Evolutionary conservation across 192 early-diverging fungal genomes (phyloP).

Genomic region (Mortierella claussenii): DNA sequence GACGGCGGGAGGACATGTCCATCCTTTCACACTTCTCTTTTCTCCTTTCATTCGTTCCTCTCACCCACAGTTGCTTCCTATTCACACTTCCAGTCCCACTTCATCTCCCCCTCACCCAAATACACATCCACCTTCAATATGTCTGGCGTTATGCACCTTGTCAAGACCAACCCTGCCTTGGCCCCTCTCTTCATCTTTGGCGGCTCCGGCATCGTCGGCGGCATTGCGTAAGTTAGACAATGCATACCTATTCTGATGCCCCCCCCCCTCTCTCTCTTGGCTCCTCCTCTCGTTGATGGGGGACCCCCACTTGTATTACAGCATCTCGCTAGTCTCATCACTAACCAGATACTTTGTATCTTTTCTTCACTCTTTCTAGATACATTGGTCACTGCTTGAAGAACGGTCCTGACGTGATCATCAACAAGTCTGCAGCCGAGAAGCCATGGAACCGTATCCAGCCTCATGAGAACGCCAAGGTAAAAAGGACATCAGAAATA

Average conservation of each 20-base stretch:
- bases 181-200: conserved; percentile 51
- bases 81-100: conserved; percentile 4
- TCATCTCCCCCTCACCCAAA: background rate
- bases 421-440: conserved; percentile 48
- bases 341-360: background rate
- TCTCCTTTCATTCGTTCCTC: too few species aligned
- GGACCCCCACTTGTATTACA: too few species aligned
- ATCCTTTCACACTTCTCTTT: too few species aligned
- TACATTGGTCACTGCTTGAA: conserved; percentile 50
- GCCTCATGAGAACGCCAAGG: conserved; percentile 55
- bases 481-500: background rate
- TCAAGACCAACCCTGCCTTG: conserved; percentile 38
- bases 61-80: too few species aligned
- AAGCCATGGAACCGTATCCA: conserved; percentile 57
- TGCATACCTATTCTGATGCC: too few species aligned
- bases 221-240: conserved; percentile 43
- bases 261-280: background rate
- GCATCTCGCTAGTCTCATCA: background rate
- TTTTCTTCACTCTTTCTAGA: conserved; percentile 7
- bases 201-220: conserved; percentile 40
- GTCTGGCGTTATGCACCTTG: conserved; percentile 37
- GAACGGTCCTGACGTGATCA: conserved; percentile 51
- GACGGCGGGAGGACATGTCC: too few species aligned
- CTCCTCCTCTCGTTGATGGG: too few species aligned
- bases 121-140: conserved; percentile 18